Percentiles rank a stretch among this genome's conserved stretches.
These are phyloP conservation scores for Pyracantha coccinea DNA, from an alignment of 331 rosid genomes.

Conservation along the genomic window DNA sequence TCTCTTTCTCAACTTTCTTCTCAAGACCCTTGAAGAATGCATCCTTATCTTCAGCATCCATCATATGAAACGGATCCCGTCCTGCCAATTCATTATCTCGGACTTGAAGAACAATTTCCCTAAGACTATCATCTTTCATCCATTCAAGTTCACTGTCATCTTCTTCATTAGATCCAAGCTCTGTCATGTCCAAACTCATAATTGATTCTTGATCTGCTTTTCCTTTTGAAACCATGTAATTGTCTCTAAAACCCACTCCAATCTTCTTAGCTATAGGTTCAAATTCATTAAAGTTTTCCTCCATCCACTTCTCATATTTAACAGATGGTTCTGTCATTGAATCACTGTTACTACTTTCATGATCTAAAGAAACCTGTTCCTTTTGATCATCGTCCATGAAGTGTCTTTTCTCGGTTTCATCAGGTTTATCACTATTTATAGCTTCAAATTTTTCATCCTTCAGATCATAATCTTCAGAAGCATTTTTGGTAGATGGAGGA, in stretches of 20 bases:
- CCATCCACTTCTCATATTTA: constrained; percentile 62
- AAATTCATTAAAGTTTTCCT: constrained; percentile 61
- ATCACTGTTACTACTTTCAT: constrained; percentile 29
- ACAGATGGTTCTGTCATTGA: constrained; percentile 16
- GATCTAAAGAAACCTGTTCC: constrained; percentile 23
- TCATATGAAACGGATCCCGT: constrained; percentile 66
- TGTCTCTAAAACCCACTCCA: constrained; percentile 75
- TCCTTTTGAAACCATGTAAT: constrained; percentile 63
- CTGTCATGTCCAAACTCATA: constrained; percentile 25
- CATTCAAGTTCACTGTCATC: constrained; percentile 75
- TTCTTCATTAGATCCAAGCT: constrained; percentile 33
- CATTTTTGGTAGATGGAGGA: constrained; percentile 25
- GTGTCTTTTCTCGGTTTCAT: constrained; percentile 18
- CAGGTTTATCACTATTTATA: constrained; percentile 19
- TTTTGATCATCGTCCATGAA: constrained; percentile 20
- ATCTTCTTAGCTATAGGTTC: constrained; percentile 68
- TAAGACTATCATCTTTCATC: constrained; percentile 76
- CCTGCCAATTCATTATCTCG: constrained; percentile 79
- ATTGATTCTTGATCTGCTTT: constrained; percentile 35
- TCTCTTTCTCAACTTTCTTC: constrained; percentile 67
- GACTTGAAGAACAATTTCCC: constrained; percentile 81
- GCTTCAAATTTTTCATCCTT: constrained; percentile 26
- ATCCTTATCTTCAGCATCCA: constrained; percentile 60
- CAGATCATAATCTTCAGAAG: constrained; percentile 22
- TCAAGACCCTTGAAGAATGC: constrained; percentile 82